A percentile compares a stretch with the other conserved stretches of the same genome.
Conservation (phyloP, 2,329 filamentous ascomycete species). For the Nectriaceae sp. region DNA sequence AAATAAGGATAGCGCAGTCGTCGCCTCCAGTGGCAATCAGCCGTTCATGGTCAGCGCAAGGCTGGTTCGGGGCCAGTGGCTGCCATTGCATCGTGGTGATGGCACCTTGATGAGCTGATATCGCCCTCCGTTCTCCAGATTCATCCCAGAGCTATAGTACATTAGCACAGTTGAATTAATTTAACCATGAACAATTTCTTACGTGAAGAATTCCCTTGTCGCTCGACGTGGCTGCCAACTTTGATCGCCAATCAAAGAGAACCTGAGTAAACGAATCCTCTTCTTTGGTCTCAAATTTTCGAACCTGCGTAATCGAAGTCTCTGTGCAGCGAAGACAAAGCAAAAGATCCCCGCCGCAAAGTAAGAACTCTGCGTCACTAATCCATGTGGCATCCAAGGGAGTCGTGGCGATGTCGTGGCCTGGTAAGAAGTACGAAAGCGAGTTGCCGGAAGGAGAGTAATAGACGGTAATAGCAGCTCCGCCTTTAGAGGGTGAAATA, state of each 20-base stretch:
- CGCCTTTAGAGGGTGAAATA: conserved; percentile 56
- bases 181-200: conserved; percentile 33
- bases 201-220: conserved; percentile 63
- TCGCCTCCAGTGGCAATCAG: conserved; percentile 63
- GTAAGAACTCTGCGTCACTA: conserved; percentile 57
- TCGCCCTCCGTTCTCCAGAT: conserved; percentile 53
- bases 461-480: conserved; percentile 59
- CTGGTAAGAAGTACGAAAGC: conserved; percentile 48
- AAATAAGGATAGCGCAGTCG: conserved; percentile 63
- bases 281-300: conserved; percentile 54
- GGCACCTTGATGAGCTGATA: conserved; percentile 59
- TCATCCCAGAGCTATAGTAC: conserved; percentile 54
- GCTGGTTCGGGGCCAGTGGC: conserved; percentile 45
- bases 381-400: conserved; percentile 63
- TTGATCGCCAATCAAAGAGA: conserved; percentile 56
- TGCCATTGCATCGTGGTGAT: conserved; percentile 65
- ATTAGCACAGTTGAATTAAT: conserved; percentile 15
- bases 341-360: conserved; percentile 60
- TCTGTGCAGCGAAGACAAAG: conserved; percentile 50
- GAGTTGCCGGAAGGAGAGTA: conserved; percentile 45
- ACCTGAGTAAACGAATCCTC: conserved; percentile 58
- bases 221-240: conserved; percentile 59
- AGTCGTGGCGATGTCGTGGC: conserved; percentile 52
- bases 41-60: conserved; percentile 48
- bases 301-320: conserved; percentile 45